Percentiles rank a stretch among this genome's conserved stretches.
Conservation (phyloP, 2,329 filamentous ascomycete genomes). For the Claviceps paspali region DNA sequence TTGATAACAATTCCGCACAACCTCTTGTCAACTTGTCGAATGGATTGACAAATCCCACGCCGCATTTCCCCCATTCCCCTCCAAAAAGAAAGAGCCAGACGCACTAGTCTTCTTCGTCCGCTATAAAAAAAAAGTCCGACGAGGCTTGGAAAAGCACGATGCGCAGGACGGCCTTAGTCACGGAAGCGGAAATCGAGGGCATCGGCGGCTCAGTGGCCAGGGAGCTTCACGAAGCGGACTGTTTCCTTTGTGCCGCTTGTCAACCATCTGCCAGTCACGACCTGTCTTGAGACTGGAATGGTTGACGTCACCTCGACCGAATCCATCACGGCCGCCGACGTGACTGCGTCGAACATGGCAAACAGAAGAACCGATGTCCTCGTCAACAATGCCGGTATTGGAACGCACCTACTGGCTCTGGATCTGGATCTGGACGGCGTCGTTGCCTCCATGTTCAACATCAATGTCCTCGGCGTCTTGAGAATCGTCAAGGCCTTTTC, state of each 20-base stretch:
- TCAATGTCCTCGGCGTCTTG: conserved; percentile 25
- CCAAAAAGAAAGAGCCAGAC: too few relatives aligned
- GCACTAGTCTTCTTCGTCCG: too few relatives aligned
- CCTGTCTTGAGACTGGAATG: conserved; percentile 10
- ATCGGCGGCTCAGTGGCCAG: conserved; percentile 13
- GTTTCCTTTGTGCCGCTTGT: conserved; percentile 18
- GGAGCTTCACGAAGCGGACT: conserved; percentile 11
- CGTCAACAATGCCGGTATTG: conserved; percentile 12
- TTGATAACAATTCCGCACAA: too few relatives aligned
- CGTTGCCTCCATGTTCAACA: conserved; percentile 23
- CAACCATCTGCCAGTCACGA: conserved; percentile 10
- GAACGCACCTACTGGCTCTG: conserved; percentile 13
- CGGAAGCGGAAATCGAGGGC: conserved; percentile 9
- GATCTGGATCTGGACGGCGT: conserved; percentile 15
- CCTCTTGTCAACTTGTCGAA: too few relatives aligned
- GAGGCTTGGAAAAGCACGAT: too few relatives aligned
- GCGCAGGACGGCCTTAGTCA: conserved; percentile 4
- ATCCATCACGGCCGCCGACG: conserved; percentile 12
- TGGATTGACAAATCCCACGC: too few relatives aligned
- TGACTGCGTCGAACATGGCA: conserved; percentile 7
- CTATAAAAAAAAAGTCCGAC: conserved; percentile 1
- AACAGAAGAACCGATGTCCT: conserved; percentile 9
- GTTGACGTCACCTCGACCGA: conserved; percentile 17
- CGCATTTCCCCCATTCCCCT: too few relatives aligned
- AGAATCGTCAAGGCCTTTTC: conserved; percentile 10